A percentile compares a stretch with the other conserved stretches of the same genome.
phyloP scores from a whole-genome alignment of 2,329 filamentous ascomycete species.

The Hortaea werneckii region DNA sequence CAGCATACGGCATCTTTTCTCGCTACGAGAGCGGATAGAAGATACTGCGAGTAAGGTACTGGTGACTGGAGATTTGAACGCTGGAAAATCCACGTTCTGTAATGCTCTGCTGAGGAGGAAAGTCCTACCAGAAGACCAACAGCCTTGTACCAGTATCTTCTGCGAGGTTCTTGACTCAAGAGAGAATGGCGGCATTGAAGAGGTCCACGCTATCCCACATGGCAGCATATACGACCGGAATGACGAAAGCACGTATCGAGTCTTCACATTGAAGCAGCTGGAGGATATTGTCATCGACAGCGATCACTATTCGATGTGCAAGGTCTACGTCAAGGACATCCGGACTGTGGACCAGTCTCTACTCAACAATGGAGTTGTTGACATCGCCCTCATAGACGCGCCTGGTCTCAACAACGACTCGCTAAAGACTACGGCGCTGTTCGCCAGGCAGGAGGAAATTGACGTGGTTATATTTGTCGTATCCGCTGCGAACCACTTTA shows the following conservation, averaged over 20 bases:
- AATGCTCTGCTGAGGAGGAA: conserved; percentile 92
- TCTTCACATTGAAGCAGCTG: conserved; percentile 65
- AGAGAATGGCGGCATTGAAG: conserved; percentile 83
- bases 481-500: conserved; percentile 95
- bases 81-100: conserved; percentile 97
- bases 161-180: conserved; percentile 90
- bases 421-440: conserved; percentile 92
- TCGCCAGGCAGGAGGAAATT: conserved; percentile 94
- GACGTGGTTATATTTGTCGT: conserved; percentile 98
- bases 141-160: conserved; percentile 96
- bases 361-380: conserved; percentile 93
- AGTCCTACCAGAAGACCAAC: conserved; percentile 89
- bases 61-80: conserved; percentile 90
- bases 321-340: conserved; percentile 88
- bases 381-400: conserved; percentile 94
- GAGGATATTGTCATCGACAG: conserved; percentile 88
- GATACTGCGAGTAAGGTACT: conserved; percentile 96
- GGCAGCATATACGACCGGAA: conserved; percentile 71
- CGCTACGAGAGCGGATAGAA: conserved; percentile 85
- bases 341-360: conserved; percentile 84
- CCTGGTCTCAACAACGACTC: conserved; percentile 94
- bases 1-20: conserved; percentile 80
- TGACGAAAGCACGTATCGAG: conserved; percentile 89
- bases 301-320: conserved; percentile 82
- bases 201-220: conserved; percentile 90